Percentiles rank a stretch among this genome's conserved stretches.
These are phyloP conservation scores for Fusarium continuum DNA, from an alignment of 2,329 filamentous ascomycete species.

Conservation along the genomic window DNA sequence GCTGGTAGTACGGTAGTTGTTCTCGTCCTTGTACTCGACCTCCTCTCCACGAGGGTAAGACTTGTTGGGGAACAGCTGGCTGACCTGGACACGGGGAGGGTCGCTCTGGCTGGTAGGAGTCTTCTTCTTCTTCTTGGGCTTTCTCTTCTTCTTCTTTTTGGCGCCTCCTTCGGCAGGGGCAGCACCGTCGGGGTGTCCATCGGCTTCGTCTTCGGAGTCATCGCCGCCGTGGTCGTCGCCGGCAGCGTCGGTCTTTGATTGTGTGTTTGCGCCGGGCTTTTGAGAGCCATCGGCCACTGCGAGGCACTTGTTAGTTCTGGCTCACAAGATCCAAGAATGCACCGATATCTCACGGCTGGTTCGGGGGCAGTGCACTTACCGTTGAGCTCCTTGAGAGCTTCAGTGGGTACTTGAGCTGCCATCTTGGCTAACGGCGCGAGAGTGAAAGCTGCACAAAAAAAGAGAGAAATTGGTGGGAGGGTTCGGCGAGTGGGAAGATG, in stretches of 20 bases:
- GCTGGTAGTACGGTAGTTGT: conserved; percentile 78
- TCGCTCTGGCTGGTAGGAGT: conserved; percentile 76
- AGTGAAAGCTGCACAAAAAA: conserved; percentile 33
- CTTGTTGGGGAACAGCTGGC: conserved; percentile 76
- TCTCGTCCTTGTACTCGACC: conserved; percentile 80
- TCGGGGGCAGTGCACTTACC: conserved; percentile 41
- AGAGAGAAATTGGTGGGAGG: conserved; percentile 37
- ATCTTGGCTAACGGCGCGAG: conserved; percentile 47
- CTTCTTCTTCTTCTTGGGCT: conserved; percentile 87
- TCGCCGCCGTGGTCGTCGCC: conserved; percentile 58
- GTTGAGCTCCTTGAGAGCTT: conserved; percentile 56
- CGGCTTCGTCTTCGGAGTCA: conserved; percentile 63
- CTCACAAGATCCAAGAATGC: neutral
- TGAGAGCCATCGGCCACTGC: conserved; percentile 54
- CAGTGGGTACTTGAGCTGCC: conserved; percentile 55
- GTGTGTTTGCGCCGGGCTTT: conserved; percentile 53
- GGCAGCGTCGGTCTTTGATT: conserved; percentile 51
- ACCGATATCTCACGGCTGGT: neutral
- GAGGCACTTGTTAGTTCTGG: conserved; percentile 17
- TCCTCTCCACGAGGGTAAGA: conserved; percentile 81
- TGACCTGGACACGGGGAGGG: conserved; percentile 76
- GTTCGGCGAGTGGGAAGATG: conserved; percentile 26
- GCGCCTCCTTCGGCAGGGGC: conserved; percentile 51
- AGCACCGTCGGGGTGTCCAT: conserved; percentile 50
- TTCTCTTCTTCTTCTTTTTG: conserved; percentile 73